phyloP scores from a whole-genome alignment of 2,329 filamentous ascomycete genomes.

The Rutstroemia sp. region DNA sequence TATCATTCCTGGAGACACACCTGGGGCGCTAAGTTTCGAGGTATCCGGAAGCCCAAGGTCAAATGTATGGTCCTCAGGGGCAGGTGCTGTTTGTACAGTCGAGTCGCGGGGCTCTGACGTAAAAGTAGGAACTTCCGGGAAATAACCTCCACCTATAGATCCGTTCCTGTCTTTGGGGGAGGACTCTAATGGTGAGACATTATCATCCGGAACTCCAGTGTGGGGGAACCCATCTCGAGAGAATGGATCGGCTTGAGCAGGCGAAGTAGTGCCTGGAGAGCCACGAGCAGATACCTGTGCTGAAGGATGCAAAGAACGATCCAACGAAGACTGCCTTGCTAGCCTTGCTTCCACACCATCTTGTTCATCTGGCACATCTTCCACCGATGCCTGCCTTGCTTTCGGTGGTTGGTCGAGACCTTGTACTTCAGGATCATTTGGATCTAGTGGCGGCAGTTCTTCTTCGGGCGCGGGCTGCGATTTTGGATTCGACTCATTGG shows the following conservation, averaged over 20 bases:
- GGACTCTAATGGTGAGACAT: constrained; percentile 46
- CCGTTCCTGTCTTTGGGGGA: constrained; percentile 35
- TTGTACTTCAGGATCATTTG: constrained; percentile 58
- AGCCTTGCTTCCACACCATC: constrained; percentile 37
- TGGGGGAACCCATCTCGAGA: constrained; percentile 26
- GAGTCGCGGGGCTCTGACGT: constrained; percentile 22
- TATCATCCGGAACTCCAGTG: constrained; percentile 28
- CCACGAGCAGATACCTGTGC: constrained; percentile 24
- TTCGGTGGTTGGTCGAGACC: constrained; percentile 41
- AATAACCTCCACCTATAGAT: constrained; percentile 51
- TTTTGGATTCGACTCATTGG: constrained; percentile 82
- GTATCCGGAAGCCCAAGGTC: constrained; percentile 24
- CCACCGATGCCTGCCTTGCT: constrained; percentile 34
- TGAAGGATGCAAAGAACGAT: constrained; percentile 41
- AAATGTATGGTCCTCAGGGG: constrained; percentile 20
- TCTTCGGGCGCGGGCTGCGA: constrained; percentile 42
- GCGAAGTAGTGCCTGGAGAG: constrained; percentile 14
- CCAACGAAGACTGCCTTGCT: constrained; percentile 39
- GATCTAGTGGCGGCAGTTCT: constrained; percentile 44
- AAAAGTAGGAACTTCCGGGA: constrained; percentile 39
- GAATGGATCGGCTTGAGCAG: constrained; percentile 31
- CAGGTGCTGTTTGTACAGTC: constrained; percentile 24
- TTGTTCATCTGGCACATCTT: constrained; percentile 52
- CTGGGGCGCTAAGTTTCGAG: constrained; percentile 18
- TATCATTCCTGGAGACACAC: constrained; percentile 14